Percentiles rank a stretch among this genome's conserved stretches.
Evolutionary conservation across 1,139 yeast genomes (phyloP).

Genomic region (Geotrichum phurueaensis): DNA sequence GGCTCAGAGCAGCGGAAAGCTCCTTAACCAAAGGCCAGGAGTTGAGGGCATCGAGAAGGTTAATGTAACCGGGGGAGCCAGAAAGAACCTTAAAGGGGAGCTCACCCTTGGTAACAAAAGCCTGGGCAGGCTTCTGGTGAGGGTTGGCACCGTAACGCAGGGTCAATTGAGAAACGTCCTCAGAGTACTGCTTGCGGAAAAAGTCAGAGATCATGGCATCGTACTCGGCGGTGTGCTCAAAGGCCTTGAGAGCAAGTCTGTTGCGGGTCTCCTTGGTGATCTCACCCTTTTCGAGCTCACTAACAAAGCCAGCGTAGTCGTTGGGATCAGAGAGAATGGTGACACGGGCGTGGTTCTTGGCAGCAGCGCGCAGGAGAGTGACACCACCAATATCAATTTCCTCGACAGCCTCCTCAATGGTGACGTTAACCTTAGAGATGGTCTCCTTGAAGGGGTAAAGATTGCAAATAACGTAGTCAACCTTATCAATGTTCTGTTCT

Average conservation of each 20-base stretch:
- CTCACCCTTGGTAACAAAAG: conserved; percentile 77
- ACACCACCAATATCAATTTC: conserved; percentile 99
- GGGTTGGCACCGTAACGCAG: conserved; percentile 98
- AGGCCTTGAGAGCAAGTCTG: conserved; percentile 87
- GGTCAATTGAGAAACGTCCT: conserved; percentile 81
- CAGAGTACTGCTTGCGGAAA: conserved; percentile 95
- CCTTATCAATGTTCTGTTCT: conserved; percentile 87
- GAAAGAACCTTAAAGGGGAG: conserved; percentile 89
- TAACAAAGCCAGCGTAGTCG: conserved; percentile 81
- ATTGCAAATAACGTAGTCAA: conserved; percentile 94
- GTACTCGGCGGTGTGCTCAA: conserved; percentile 97
- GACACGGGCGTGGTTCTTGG: conserved; percentile 94
- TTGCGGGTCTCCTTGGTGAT: conserved; percentile 71
- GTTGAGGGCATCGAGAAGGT: conserved; percentile 89
- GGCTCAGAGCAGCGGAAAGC: conserved; percentile 83
- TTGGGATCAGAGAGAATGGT: conserved; percentile 90
- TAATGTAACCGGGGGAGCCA: conserved; percentile 97
- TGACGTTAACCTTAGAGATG: conserved; percentile 88
- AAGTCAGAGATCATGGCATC: conserved; percentile 94
- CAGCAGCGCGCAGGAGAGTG: conserved; percentile 94
- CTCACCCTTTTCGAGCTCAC: conserved; percentile 62
- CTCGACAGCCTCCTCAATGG: conserved; percentile 95
- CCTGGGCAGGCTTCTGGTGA: conserved; percentile 98
- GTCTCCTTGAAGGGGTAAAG: conserved; percentile 98
- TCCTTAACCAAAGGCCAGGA: conserved; percentile 99